Evolutionary conservation across 2,329 filamentous ascomycete species (phyloP).

Genomic region (Aureobasidium leucospermi): DNA sequence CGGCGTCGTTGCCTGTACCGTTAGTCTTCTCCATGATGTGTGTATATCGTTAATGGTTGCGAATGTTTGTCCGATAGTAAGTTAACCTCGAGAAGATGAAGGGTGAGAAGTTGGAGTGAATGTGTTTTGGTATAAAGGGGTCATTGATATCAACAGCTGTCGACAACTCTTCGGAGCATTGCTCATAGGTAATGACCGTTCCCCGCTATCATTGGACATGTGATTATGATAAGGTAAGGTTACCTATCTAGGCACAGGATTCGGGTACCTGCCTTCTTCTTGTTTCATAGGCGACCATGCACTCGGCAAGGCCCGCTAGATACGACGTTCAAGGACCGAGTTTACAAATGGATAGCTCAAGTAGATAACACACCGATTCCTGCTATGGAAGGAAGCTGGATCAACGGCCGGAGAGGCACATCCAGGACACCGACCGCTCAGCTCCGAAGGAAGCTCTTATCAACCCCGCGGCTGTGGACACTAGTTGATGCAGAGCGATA

Average conservation of each 20-base stretch:
- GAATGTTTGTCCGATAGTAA: background rate
- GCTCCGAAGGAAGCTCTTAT: slow-evolving; percentile 6
- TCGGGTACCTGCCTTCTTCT: slow-evolving; percentile 2
- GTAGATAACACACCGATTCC: background rate
- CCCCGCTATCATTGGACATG: slow-evolving; percentile 6
- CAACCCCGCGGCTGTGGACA: background rate
- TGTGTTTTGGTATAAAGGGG: background rate
- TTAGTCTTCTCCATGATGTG: slow-evolving; percentile 1
- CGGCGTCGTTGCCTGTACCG: slow-evolving; percentile 2
- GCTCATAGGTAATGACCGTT: background rate
- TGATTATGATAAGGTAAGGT: slow-evolving; percentile 8
- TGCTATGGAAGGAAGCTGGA: background rate
- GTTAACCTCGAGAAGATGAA: too few relatives aligned
- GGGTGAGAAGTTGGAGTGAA: background rate
- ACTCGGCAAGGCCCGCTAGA: background rate
- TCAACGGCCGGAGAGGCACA: background rate
- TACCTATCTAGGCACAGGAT: slow-evolving; percentile 5
- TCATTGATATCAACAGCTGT: slow-evolving; percentile 1
- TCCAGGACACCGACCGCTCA: background rate
- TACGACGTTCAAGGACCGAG: background rate
- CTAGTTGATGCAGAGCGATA: background rate
- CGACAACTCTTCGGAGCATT: background rate
- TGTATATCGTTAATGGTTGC: background rate
- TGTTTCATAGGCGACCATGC: background rate
- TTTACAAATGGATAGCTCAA: slow-evolving; percentile 1